Conservation (phyloP, 169 alveolate species). For the Cystoisospora suis region DNA sequence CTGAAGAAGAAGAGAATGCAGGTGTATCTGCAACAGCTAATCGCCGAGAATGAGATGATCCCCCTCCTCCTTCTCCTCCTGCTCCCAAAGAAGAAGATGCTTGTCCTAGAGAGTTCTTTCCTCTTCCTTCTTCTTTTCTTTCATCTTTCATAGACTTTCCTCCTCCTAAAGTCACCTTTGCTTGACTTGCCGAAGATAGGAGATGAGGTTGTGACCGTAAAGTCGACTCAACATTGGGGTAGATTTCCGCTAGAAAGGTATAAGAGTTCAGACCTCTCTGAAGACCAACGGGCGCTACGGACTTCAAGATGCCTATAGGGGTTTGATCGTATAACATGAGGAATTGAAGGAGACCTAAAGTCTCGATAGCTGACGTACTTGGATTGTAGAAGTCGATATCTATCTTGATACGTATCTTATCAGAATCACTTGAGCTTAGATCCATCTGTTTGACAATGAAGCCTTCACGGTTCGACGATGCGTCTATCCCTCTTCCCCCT, state of each 20-base stretch:
- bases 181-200: too few species aligned
- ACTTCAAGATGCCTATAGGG: background rate
- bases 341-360: background rate
- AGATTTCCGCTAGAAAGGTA: background rate
- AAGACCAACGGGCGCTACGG: background rate
- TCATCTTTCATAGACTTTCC: too few species aligned
- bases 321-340: background rate
- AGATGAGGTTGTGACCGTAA: too few species aligned
- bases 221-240: background rate
- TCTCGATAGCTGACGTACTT: conserved; percentile 1
- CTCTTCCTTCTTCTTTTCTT: too few species aligned
- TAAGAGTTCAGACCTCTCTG: background rate
- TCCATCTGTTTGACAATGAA: background rate
- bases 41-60: too few species aligned
- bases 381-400: background rate
- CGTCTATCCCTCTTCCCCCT: background rate
- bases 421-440: background rate
- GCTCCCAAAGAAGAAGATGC: too few species aligned
- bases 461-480: too few species aligned
- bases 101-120: too few species aligned
- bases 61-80: too few species aligned
- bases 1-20: too few species aligned
- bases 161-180: too few species aligned
- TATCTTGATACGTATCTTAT: background rate
- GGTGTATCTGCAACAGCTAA: too few species aligned